Percentiles rank a stretch among this genome's conserved stretches.
phyloP scores from a whole-genome alignment of 2,329 filamentous ascomycete species.

The Fusarium redolens region DNA sequence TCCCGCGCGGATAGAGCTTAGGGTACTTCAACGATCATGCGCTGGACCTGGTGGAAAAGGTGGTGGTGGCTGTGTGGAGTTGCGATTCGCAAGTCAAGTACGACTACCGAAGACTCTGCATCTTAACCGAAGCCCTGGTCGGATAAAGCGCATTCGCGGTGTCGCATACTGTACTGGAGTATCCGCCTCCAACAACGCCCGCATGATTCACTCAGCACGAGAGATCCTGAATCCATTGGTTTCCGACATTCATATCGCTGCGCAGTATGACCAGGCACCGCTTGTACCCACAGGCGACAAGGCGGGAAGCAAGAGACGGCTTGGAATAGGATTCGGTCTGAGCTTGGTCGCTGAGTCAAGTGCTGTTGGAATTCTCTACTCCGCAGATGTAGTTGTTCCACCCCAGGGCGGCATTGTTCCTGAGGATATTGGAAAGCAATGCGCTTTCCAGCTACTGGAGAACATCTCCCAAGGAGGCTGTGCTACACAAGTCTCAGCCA shows the following conservation, averaged over 20 bases:
- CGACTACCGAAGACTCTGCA: constrained; percentile 94
- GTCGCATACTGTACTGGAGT: constrained; percentile 96
- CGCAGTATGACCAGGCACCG: constrained; percentile 77
- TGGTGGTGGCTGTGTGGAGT: constrained; percentile 91
- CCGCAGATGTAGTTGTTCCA: constrained; percentile 82
- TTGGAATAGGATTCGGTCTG: constrained; percentile 91
- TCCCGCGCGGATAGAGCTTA: constrained; percentile 82
- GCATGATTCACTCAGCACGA: constrained; percentile 92
- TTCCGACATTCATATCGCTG: constrained; percentile 90
- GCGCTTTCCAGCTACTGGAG: constrained; percentile 90
- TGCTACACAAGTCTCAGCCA: constrained; percentile 76
- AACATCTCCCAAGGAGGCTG: constrained; percentile 85
- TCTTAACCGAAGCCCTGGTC: constrained; percentile 80
- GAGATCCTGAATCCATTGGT: constrained; percentile 88
- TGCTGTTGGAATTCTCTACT: constrained; percentile 82
- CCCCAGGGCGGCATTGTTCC: constrained; percentile 84
- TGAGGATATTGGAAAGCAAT: constrained; percentile 89
- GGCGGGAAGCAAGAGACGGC: constrained; percentile 67
- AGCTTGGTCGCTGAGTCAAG: constrained; percentile 94
- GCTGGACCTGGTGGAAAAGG: constrained; percentile 79
- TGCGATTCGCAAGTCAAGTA: constrained; percentile 93
- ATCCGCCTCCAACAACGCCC: constrained; percentile 89
- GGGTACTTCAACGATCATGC: constrained; percentile 84
- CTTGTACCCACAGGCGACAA: constrained; percentile 66
- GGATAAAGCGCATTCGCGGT: constrained; percentile 88